Percentiles rank a stretch among this genome's conserved stretches.
Evolutionary conservation across 768 basidiomycete species (phyloP).

Genomic region (Russula olivacea): DNA sequence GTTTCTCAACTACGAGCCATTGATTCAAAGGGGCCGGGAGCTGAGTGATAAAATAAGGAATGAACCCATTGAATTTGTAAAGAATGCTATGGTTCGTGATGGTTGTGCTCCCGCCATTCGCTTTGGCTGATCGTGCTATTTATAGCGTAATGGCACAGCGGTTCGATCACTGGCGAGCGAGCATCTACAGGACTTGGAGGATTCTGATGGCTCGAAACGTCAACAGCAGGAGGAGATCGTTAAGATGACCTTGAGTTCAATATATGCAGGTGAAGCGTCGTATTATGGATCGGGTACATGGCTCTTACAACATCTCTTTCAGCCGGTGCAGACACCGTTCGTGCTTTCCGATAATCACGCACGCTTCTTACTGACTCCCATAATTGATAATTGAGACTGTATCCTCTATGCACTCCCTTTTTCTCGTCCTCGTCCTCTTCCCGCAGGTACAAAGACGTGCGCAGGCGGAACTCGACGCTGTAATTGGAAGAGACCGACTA

Average conservation of each 20-base stretch:
- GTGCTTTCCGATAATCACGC: not conserved
- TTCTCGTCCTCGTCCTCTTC: slow-evolving; percentile 3
- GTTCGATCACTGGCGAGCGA: slow-evolving; percentile 8
- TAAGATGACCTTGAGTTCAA: not conserved
- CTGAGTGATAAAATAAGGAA: not conserved
- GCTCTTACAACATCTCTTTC: not conserved
- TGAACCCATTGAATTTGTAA: not conserved
- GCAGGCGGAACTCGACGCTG: slow-evolving; percentile 29
- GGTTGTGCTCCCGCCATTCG: not conserved
- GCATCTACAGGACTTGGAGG: slow-evolving; percentile 1
- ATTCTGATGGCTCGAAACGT: not conserved
- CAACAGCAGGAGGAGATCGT: not conserved
- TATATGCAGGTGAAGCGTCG: not conserved
- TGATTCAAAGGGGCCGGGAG: not conserved
- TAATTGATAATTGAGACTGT: not conserved
- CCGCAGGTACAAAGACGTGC: slow-evolving; percentile 17
- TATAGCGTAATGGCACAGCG: slow-evolving; percentile 9
- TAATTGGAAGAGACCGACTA: slow-evolving; percentile 28
- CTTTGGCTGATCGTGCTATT: not conserved
- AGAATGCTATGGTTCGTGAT: not conserved
- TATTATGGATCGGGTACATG: not conserved
- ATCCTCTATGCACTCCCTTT: slow-evolving; percentile 4
- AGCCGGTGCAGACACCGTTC: slow-evolving; percentile 13
- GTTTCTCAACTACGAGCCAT: not conserved
- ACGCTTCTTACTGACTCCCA: not conserved